Conservation (phyloP, 768 basidiomycete species). For the Pleurotus pulmonarius region DNA sequence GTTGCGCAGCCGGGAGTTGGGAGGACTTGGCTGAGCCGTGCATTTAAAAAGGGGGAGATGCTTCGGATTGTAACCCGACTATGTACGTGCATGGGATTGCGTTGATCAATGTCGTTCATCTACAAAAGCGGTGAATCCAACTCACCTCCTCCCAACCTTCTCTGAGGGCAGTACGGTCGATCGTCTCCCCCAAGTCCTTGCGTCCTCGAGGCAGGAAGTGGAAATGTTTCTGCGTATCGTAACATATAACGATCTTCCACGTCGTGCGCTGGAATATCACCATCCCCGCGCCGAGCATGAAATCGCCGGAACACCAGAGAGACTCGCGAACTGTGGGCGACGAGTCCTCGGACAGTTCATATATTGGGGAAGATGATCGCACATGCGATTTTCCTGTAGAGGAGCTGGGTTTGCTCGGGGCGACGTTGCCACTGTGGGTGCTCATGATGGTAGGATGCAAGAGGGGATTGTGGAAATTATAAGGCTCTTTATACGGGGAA, state of each 20-base stretch:
- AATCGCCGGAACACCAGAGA: constrained; percentile 45
- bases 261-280: constrained; percentile 59
- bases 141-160: constrained; percentile 68
- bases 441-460: too few relatives aligned
- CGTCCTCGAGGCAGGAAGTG: constrained; percentile 65
- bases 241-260: constrained; percentile 47
- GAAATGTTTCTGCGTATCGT: constrained; percentile 29
- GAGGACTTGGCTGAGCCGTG: constrained; percentile 38
- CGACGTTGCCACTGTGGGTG: too few relatives aligned
- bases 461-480: too few relatives aligned
- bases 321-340: constrained; percentile 38
- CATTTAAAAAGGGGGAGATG: constrained; percentile 41
- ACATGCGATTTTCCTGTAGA: too few relatives aligned
- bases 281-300: constrained; percentile 62
- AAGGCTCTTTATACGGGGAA: too few relatives aligned
- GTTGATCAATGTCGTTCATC: too few relatives aligned
- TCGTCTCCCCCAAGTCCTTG: constrained; percentile 62
- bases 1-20: constrained; percentile 11
- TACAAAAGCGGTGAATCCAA: background rate
- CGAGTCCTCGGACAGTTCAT: constrained; percentile 33
- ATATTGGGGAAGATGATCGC: too few relatives aligned
- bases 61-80: constrained; percentile 48
- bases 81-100: background rate
- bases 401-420: too few relatives aligned
- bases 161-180: constrained; percentile 55